Evolutionary conservation across 306 rosid genomes (phyloP), one percentile per base, ranked within the genome.

Genomic region (Cicer judaicum): DNA sequence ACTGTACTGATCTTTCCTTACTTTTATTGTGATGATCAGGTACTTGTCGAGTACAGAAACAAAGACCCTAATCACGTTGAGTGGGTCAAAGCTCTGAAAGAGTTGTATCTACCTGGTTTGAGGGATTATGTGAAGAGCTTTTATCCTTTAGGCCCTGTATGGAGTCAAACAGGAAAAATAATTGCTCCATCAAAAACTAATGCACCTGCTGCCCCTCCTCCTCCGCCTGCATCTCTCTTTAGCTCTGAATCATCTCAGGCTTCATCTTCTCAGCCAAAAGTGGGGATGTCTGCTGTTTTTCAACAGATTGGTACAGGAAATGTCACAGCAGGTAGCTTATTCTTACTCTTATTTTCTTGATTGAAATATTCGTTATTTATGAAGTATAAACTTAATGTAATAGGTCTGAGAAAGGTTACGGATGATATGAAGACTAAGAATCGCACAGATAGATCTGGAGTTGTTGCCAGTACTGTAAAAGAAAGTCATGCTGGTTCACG

Each of bases 1-100:
- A 44, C 36, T 64, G 40, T 63, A 44, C 36, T 64, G 40, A 65
- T 41, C 2, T 65, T 64, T 24, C 72, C 72, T 46, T 66, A 46
- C 41, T 21, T 21, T 68, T 55, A 68, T 68, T 80, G 48, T 70
- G 70, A 74, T 79, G 60, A 57, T 65, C 86, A 95, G 99, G 89
- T 95, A 79, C 98, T 95, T 66, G 97, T 95, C 12, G 93, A 87
- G 84, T 90, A 88, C 80, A 85, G 84, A 88, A 90, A 78, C 86
- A 92, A 95, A 85, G 98, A 95, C 82, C 88, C 92, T 67, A 86
- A 89, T 86, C 99, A 95, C 79, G 89, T 90, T 55, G 98, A 95
- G 87, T 95, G 98, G 98, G 97, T 86, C 73, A 95, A 90, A 90
- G 95, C 99, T 78, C 78, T 95, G 47, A 95, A 95, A 85, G 99